These are phyloP conservation scores for Termitomyces sp. DNA, from an alignment of 768 basidiomycete species.

Conservation along the genomic window DNA sequence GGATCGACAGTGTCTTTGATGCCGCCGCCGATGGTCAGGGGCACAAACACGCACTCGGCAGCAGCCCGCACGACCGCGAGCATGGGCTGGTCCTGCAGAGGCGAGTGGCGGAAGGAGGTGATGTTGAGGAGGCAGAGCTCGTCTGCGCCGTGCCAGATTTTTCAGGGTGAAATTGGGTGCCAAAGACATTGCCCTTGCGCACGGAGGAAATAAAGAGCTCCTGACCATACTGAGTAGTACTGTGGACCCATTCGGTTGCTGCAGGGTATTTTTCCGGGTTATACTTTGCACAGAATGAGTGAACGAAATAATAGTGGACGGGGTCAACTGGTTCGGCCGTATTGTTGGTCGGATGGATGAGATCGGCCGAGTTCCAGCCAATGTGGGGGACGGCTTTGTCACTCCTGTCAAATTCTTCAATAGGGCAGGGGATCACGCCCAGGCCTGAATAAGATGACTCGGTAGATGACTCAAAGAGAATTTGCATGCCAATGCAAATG, in stretches of 20 bases:
- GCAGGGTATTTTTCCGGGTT: constrained; percentile 49
- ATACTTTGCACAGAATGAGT: constrained; percentile 88
- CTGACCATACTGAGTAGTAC: constrained; percentile 90
- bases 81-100: constrained; percentile 97
- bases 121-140: constrained; percentile 98
- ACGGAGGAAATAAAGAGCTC: constrained; percentile 88
- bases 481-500: constrained; percentile 98
- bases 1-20: constrained; percentile 97
- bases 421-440: constrained; percentile 77
- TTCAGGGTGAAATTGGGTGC: constrained; percentile 96
- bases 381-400: constrained; percentile 96
- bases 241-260: constrained; percentile 74
- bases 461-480: constrained; percentile 83
- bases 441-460: constrained; percentile 81
- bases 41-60: constrained; percentile 89
- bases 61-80: constrained; percentile 89
- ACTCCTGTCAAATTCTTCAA: constrained; percentile 63
- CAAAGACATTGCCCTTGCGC: constrained; percentile 82
- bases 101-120: constrained; percentile 97
- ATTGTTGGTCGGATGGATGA: constrained; percentile 41
- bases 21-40: constrained; percentile 97
- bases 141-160: constrained; percentile 92
- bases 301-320: constrained; percentile 94
- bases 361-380: constrained; percentile 87
- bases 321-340: constrained; percentile 45